phyloP scores from a whole-genome alignment of 208 protist genomes.

The Trypanosoma congolense region DNA sequence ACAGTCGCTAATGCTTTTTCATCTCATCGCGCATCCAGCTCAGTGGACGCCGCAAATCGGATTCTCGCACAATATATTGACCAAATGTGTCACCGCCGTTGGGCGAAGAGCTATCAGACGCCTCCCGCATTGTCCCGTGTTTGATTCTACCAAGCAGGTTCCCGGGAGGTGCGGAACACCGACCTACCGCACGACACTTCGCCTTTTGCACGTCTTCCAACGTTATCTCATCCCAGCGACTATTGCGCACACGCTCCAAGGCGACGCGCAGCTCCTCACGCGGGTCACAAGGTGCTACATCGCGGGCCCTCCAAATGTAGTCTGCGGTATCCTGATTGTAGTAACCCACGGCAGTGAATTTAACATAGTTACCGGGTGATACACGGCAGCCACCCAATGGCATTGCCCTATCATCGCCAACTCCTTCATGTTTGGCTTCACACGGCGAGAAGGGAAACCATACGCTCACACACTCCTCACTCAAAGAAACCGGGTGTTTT shows the following conservation, averaged over 20 bases:
- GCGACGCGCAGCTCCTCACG: slow-evolving; percentile 3
- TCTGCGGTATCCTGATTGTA: slow-evolving; percentile 4
- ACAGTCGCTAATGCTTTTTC: background rate
- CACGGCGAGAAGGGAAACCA: slow-evolving; percentile 9
- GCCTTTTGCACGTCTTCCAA: slow-evolving; percentile 14
- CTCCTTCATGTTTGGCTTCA: background rate
- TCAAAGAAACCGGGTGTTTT: background rate
- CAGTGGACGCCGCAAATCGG: slow-evolving; percentile 14
- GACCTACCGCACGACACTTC: slow-evolving; percentile 1
- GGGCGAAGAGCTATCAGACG: background rate
- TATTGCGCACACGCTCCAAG: slow-evolving; percentile 8
- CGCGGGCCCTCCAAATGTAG: slow-evolving; percentile 13
- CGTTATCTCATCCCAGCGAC: slow-evolving; percentile 15
- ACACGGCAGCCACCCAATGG: background rate
- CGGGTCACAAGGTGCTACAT: slow-evolving; percentile 13
- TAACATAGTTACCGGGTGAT: slow-evolving; percentile 15
- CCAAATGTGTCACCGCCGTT: background rate
- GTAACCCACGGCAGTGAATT: slow-evolving; percentile 9
- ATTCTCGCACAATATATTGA: slow-evolving; percentile 13
- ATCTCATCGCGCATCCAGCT: background rate
- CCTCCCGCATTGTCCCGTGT: too few species aligned
- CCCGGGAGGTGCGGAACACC: background rate
- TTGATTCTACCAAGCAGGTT: background rate
- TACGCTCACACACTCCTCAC: slow-evolving; percentile 11
- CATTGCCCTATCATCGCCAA: background rate